Conservation (phyloP, 352 stramenopile species). For the Pythium chondricola region DNA sequence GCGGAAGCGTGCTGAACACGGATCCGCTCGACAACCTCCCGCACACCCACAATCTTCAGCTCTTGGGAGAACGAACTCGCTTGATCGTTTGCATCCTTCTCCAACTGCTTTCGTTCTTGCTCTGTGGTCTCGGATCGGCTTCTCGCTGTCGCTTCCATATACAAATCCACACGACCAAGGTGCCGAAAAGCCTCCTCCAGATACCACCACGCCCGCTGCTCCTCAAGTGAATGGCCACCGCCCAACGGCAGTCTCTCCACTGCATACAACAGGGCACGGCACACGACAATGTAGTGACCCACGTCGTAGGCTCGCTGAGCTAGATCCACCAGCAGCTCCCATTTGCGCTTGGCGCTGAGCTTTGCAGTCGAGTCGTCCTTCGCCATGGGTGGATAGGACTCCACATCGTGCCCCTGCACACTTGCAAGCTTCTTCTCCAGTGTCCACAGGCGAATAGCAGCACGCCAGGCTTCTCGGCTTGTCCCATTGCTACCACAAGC, state of each 20-base stretch:
- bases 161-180: conserved; percentile 44
- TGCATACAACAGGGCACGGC: conserved; percentile 35
- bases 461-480: conserved; percentile 49
- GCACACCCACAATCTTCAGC: conserved; percentile 12
- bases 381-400: neutral
- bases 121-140: conserved; percentile 20
- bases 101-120: conserved; percentile 12
- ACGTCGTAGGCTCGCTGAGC: conserved; percentile 28
- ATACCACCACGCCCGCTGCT: conserved; percentile 33
- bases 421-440: conserved; percentile 26
- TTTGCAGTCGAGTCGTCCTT: neutral
- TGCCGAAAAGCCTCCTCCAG: conserved; percentile 63
- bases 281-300: conserved; percentile 55
- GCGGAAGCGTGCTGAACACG: conserved; percentile 4
- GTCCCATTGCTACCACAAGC: neutral
- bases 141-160: conserved; percentile 30
- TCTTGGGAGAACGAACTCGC: conserved; percentile 25
- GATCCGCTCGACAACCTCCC: conserved; percentile 27
- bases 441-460: conserved; percentile 45
- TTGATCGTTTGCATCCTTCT: conserved; percentile 9
- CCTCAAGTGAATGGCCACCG: conserved; percentile 1
- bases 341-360: conserved; percentile 23
- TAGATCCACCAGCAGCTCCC: conserved; percentile 45
- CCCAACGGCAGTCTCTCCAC: conserved; percentile 20
- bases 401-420: neutral